Base-by-base conservation (phyloP, 768 basidiomycete species). In the Lyophyllum shimeji region DNA sequence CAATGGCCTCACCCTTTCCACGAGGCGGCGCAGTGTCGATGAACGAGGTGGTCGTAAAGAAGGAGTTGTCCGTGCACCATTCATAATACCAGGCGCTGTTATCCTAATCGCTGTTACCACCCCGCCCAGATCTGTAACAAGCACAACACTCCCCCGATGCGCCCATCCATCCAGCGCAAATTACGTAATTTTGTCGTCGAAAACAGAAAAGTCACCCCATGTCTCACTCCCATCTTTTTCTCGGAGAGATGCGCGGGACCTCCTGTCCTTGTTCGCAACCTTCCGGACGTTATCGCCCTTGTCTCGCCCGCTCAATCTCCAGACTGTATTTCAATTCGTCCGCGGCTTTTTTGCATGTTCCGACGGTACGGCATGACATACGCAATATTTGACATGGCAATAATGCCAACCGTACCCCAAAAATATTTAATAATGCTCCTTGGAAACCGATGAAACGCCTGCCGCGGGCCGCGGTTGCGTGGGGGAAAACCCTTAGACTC, bases 181-280 rank as follows among this genome's bases (percentile, higher is more conserved):
- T 37, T 40, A 40, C n/a, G 6, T 18, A 40, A n/a, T n/a, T n/a
- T n/a, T 40, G 5, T 12, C 34, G 6, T 6, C 12, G 12, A 3
- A n/a, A n/a, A n/a, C n/a, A n/a, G n/a, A n/a, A n/a, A n/a, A n/a
- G 37, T 39, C 37, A 8, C 17, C 9, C 39, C 20, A 44, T 42
- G 40, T 42, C 40, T 44, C 43, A 23, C 12, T 4, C 40, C 21
- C 40, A 43, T 43, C 40, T 39, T 39, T 39, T n/a, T 18, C 21
- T 44, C 43, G 43, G 43, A 44, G 43, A 44, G 43, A 44, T 44
- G 43, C 43, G 43, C 43, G 43, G 43, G 43, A 44, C 43, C 43
- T n/a, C n/a, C n/a, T n/a, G n/a, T n/a, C n/a, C n/a, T n/a, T n/a
- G n/a, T n/a, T n/a, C n/a, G n/a, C n/a, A n/a, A n/a, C n/a, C n/a